A percentile compares a stretch with the other conserved stretches of the same genome.
Evolutionary conservation across 2,329 filamentous ascomycete species (phyloP).

Genomic region (Diaporthe velutina): DNA sequence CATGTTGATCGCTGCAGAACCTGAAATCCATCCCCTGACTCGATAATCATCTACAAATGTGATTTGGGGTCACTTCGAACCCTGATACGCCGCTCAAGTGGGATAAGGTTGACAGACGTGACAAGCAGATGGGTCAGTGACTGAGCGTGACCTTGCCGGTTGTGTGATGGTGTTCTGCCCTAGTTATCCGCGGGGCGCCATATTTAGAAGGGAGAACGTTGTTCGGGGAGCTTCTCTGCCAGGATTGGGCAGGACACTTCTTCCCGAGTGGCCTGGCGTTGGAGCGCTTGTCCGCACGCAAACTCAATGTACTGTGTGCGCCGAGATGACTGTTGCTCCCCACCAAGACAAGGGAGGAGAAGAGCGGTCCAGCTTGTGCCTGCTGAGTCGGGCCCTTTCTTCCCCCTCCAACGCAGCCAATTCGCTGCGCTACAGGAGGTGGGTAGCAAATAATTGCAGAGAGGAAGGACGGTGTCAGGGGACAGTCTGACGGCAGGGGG

Average conservation of each 20-base stretch:
- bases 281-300: slow-evolving; percentile 19
- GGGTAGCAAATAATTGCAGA: slow-evolving; percentile 28
- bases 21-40: slow-evolving; percentile 25
- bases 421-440: slow-evolving; percentile 31
- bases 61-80: slow-evolving; percentile 21
- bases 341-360: slow-evolving; percentile 13
- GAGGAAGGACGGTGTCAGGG: slow-evolving; percentile 31
- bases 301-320: slow-evolving; percentile 33
- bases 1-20: slow-evolving; percentile 30
- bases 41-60: slow-evolving; percentile 33
- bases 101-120: slow-evolving; percentile 34
- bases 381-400: slow-evolving; percentile 24
- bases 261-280: slow-evolving; percentile 18
- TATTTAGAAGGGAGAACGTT: slow-evolving; percentile 27
- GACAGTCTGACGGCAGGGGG: slow-evolving; percentile 38
- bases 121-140: slow-evolving; percentile 18
- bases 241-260: slow-evolving; percentile 15
- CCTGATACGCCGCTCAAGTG: slow-evolving; percentile 21
- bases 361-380: slow-evolving; percentile 12
- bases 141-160: slow-evolving; percentile 21
- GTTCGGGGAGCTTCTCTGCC: slow-evolving; percentile 3
- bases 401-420: slow-evolving; percentile 21
- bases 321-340: slow-evolving; percentile 4
- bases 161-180: slow-evolving; percentile 25
- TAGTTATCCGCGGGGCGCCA: slow-evolving; percentile 20